Evolutionary conservation across 345 rosid species (phyloP), one percentile per base, ranked within the genome.

Genomic region (Syzygium jambos): DNA sequence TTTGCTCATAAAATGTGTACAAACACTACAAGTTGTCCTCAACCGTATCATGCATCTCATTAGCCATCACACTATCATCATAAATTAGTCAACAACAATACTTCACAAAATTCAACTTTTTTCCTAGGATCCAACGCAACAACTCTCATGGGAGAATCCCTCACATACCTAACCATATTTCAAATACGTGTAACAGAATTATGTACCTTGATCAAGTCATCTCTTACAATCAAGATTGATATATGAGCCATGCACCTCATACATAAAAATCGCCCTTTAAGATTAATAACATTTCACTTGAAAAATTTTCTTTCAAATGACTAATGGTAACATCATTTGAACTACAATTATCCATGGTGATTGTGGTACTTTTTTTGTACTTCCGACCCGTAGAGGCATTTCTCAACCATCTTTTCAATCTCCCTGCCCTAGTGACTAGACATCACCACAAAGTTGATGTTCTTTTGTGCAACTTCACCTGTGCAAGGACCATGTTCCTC

Each of bases 341-440:
- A n/a, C 9, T 61, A n/a, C 9, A 0, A n/a, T 61, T 61, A 61
- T n/a, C 29, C 19, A 0, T 1, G 9, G 3, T 61, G 34, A n/a
- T 61, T 61, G n/a, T 10, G 1, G 7, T 54, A 57, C n/a, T 23
- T 57, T 23, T 61, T 61, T 13, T 15, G 17, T 61, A n/a, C 68
- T 61, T 7, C 34, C 34, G 13, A 61, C 4, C 6, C 1, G 4
- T n/a, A 13, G 0, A 61, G 13, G 68, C 68, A 61, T 12, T 61
- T 61, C 9, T 61, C 68, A 61, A 61, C 34, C 68, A 61, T 61
- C 8, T 61, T 27, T 27, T 30, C 34, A 54, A 56, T 56, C 22
- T 65, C 77, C 17, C 0, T 65, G 1, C 41, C 77, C 41, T 17
- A 2, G 56, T 53, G 56, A 53, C 9, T 17, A 17, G 19, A 16